Conservation (phyloP, 257 asterid species). For the Solanum infundibuliforme region DNA sequence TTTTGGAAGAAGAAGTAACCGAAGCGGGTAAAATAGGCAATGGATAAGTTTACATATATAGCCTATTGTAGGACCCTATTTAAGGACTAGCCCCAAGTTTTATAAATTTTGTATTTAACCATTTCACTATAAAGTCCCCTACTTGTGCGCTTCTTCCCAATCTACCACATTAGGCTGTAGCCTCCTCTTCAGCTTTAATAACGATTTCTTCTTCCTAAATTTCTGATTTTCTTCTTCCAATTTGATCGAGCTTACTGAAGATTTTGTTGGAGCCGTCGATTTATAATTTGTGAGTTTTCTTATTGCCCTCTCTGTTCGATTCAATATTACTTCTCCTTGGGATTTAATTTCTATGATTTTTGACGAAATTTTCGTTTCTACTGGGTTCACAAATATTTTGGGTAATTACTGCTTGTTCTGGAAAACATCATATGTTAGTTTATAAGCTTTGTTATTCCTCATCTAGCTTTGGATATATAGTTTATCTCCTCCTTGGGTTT, state of each 20-base stretch:
- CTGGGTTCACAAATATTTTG: not conserved
- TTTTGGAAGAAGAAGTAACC: not conserved
- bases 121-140: no score
- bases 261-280: not conserved
- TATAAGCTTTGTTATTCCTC: no score
- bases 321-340: no score
- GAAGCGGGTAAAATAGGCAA: not conserved
- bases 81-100: not conserved
- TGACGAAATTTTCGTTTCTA: not conserved
- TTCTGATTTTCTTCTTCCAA: not conserved
- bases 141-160: not conserved
- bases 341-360: no score
- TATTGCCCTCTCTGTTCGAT: not conserved
- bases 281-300: not conserved
- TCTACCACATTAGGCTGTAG: not conserved
- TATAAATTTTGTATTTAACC: not conserved
- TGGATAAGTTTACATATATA: not conserved
- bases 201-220: not conserved
- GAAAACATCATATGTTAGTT: no score
- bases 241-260: not conserved
- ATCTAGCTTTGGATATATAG: not conserved
- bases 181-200: not conserved
- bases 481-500: not conserved
- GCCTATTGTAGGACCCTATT: not conserved
- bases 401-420: no score